Percentiles rank a stretch among this genome's conserved stretches.
Evolutionary conservation across 1,139 yeast species (phyloP).

Genomic region (Protomyces arabidopsidicola): DNA sequence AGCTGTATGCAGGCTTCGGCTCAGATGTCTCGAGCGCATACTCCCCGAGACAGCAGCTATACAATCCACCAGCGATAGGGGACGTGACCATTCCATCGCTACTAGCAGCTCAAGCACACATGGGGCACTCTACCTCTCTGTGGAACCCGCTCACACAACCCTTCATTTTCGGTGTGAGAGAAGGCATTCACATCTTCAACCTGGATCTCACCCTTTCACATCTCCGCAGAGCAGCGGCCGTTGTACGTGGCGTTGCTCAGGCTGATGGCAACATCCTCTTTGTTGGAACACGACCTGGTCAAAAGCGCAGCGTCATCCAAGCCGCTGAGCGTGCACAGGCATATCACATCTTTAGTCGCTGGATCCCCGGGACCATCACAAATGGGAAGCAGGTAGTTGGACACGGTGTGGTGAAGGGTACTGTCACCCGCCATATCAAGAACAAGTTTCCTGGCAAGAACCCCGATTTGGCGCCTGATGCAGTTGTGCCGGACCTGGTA

Average conservation of each 20-base stretch:
- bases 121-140: slow-evolving; percentile 78
- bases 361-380: slow-evolving; percentile 95
- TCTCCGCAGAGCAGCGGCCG: slow-evolving; percentile 73
- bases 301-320: slow-evolving; percentile 64
- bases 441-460: slow-evolving; percentile 31
- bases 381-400: slow-evolving; percentile 71
- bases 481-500: slow-evolving; percentile 79
- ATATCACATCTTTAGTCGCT: slow-evolving; percentile 73
- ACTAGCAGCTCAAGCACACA: slow-evolving; percentile 87
- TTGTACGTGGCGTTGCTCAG: slow-evolving; percentile 72
- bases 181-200: slow-evolving; percentile 85
- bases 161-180: slow-evolving; percentile 77
- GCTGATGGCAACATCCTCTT: slow-evolving; percentile 80
- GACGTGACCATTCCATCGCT: not conserved
- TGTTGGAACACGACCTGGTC: slow-evolving; percentile 80
- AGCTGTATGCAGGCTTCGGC: slow-evolving; percentile 4
- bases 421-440: slow-evolving; percentile 33
- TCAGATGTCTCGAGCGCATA: not conserved
- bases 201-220: slow-evolving; percentile 72
- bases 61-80: slow-evolving; percentile 2
- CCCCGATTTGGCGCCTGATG: slow-evolving; percentile 28
- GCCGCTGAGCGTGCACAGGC: slow-evolving; percentile 79
- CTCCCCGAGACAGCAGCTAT: slow-evolving; percentile 3
- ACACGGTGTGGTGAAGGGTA: slow-evolving; percentile 57
- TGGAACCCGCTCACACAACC: slow-evolving; percentile 63